A percentile compares a stretch with the other conserved stretches of the same genome.
Conservation (phyloP, 768 basidiomycete genomes). For the Mycena pura region DNA sequence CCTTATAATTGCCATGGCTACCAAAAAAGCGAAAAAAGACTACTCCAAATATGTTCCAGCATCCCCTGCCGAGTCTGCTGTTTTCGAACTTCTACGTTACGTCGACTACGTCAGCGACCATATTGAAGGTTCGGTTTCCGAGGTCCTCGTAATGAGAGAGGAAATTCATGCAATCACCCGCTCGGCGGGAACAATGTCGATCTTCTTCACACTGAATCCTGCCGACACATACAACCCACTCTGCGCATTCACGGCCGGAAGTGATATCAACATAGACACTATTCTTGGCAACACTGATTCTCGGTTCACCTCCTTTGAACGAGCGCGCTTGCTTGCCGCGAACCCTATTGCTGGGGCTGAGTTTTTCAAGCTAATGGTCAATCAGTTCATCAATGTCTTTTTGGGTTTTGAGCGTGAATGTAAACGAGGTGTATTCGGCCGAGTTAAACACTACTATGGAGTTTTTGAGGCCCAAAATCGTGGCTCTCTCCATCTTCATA, state of each 20-base stretch:
- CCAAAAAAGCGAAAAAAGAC: conserved; percentile 5
- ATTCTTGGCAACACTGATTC: conserved; percentile 13
- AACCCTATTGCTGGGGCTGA: conserved; percentile 43
- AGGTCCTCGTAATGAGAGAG: conserved; percentile 17
- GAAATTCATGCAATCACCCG: conserved; percentile 26
- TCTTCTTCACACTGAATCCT: conserved; percentile 30
- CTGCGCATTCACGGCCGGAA: conserved; percentile 16
- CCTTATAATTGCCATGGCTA: neutral
- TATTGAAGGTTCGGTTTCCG: conserved; percentile 24
- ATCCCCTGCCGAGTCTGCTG: conserved; percentile 11
- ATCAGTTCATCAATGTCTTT: conserved; percentile 30
- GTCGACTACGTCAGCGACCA: conserved; percentile 27
- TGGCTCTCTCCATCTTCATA: conserved; percentile 35
- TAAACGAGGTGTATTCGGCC: conserved; percentile 37
- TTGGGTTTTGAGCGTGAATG: conserved; percentile 26
- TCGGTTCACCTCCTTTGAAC: conserved; percentile 11
- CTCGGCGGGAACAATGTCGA: conserved; percentile 12
- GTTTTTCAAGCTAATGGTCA: conserved; percentile 41
- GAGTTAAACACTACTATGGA: conserved; percentile 32
- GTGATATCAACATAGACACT: conserved; percentile 28
- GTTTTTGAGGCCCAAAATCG: conserved; percentile 39
- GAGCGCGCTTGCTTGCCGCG: conserved; percentile 23
- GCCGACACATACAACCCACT: conserved; percentile 29
- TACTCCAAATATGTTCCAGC: neutral
- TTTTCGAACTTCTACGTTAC: conserved; percentile 22